Percentiles rank a stretch among this genome's conserved stretches.
phyloP scores from a whole-genome alignment of 306 rosid species.

The Vigna angularis region DNA sequence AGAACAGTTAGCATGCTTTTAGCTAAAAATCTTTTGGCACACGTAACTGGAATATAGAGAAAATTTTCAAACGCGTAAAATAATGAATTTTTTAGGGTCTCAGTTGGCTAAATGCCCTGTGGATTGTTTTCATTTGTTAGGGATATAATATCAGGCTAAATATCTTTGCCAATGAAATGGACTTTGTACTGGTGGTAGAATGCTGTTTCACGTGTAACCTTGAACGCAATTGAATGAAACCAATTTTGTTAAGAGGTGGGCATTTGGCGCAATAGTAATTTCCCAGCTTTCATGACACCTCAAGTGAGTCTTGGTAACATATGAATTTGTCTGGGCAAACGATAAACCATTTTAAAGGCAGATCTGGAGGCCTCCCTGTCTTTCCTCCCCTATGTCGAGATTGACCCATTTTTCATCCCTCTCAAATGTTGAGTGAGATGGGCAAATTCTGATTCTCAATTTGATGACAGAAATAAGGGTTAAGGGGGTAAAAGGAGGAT shows the following conservation, averaged over 20 bases:
- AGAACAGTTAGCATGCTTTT: background rate
- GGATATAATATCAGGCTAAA: conserved; percentile 8
- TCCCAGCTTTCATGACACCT: conserved; percentile 13
- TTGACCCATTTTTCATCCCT: conserved; percentile 8
- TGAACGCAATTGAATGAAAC: background rate
- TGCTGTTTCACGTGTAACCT: conserved; percentile 9
- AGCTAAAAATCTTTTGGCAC: background rate
- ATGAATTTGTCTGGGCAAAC: too few relatives aligned
- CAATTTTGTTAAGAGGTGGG: conserved; percentile 10
- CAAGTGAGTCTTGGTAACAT: background rate
- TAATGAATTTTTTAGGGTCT: background rate
- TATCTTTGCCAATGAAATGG: conserved; percentile 18
- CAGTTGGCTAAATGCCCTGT: background rate
- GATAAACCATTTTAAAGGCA: background rate
- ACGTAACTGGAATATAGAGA: background rate
- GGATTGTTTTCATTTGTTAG: background rate
- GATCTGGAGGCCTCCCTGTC: background rate
- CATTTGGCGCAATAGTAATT: background rate
- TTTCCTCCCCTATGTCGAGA: background rate
- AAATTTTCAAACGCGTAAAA: background rate
- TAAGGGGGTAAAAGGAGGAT: background rate
- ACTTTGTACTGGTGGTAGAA: background rate
- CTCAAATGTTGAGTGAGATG: conserved; percentile 19
- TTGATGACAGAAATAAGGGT: background rate
- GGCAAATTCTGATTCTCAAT: conserved; percentile 6